Conservation (phyloP, 768 basidiomycete genomes). For the Trametes coccinea region DNA sequence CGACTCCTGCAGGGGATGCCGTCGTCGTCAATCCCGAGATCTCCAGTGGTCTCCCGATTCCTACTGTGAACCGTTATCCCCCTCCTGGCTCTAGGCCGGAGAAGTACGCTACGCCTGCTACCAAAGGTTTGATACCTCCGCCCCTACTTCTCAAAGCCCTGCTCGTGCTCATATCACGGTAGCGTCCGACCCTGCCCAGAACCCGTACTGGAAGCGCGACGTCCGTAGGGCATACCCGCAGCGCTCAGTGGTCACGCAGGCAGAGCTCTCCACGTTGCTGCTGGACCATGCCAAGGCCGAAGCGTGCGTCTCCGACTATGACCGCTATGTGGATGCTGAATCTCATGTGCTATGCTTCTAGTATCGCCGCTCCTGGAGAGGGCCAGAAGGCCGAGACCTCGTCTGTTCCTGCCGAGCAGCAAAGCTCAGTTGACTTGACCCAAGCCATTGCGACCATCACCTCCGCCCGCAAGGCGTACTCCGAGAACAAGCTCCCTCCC, state of each 20-base stretch:
- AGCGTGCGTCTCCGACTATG: conserved; percentile 50
- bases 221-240: conserved; percentile 92
- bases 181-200: conserved; percentile 87
- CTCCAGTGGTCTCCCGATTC: conserved; percentile 83
- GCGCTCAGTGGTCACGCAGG: conserved; percentile 84
- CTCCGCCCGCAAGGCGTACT: conserved; percentile 55
- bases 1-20: conserved; percentile 62
- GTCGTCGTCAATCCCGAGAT: conserved; percentile 88
- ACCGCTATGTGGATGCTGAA: neutral
- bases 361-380: conserved; percentile 54
- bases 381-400: conserved; percentile 37
- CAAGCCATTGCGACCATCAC: conserved; percentile 71
- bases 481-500: conserved; percentile 70
- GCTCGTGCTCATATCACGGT: neutral
- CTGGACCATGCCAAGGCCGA: conserved; percentile 71
- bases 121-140: conserved; percentile 57
- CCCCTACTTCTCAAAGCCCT: neutral
- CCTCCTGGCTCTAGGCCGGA: conserved; percentile 89
- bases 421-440: conserved; percentile 59
- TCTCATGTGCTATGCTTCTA: conserved; percentile 29
- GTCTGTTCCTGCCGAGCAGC: conserved; percentile 46
- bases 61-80: conserved; percentile 72
- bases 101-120: conserved; percentile 83
- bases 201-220: conserved; percentile 96
- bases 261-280: conserved; percentile 76